phyloP scores from a whole-genome alignment of 2,329 filamentous ascomycete genomes.

The Pseudodiploospora longispora region DNA sequence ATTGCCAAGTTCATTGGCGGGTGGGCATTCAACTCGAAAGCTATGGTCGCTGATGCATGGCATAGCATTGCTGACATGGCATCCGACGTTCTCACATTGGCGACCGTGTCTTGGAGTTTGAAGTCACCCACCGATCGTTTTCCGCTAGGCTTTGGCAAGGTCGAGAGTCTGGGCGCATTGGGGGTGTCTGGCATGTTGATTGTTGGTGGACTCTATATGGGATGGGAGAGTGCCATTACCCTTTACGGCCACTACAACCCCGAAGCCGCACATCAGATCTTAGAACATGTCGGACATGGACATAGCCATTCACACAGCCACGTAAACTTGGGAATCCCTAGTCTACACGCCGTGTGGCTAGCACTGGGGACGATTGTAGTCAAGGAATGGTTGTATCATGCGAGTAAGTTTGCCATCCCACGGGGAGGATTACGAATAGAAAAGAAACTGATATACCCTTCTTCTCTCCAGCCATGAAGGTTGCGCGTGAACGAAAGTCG shows the following conservation, averaged over 20 bases:
- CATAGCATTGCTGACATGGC: slow-evolving; percentile 93
- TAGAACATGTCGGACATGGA: slow-evolving; percentile 54
- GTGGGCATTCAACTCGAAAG: slow-evolving; percentile 90
- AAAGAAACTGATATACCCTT: background rate
- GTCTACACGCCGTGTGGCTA: slow-evolving; percentile 90
- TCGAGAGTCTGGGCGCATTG: slow-evolving; percentile 91
- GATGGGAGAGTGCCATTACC: slow-evolving; percentile 60
- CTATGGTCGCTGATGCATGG: slow-evolving; percentile 87
- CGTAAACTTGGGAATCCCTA: slow-evolving; percentile 50
- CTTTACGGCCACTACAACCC: slow-evolving; percentile 67
- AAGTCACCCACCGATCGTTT: slow-evolving; percentile 77
- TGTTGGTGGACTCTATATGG: slow-evolving; percentile 86
- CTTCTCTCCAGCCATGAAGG: slow-evolving; percentile 68
- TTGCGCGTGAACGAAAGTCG: slow-evolving; percentile 88
- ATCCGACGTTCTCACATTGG: slow-evolving; percentile 87
- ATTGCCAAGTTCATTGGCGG: slow-evolving; percentile 87
- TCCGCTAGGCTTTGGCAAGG: slow-evolving; percentile 88
- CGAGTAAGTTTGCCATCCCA: slow-evolving; percentile 60
- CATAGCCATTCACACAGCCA: slow-evolving; percentile 54
- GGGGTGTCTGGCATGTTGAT: slow-evolving; percentile 90
- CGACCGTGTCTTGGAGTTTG: slow-evolving; percentile 88
- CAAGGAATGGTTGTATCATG: slow-evolving; percentile 96
- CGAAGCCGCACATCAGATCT: slow-evolving; percentile 57
- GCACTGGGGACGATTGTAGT: slow-evolving; percentile 81
- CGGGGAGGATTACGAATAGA: background rate